phyloP scores from a whole-genome alignment of 306 rosid genomes.

The Lathyrus oleraceus region DNA sequence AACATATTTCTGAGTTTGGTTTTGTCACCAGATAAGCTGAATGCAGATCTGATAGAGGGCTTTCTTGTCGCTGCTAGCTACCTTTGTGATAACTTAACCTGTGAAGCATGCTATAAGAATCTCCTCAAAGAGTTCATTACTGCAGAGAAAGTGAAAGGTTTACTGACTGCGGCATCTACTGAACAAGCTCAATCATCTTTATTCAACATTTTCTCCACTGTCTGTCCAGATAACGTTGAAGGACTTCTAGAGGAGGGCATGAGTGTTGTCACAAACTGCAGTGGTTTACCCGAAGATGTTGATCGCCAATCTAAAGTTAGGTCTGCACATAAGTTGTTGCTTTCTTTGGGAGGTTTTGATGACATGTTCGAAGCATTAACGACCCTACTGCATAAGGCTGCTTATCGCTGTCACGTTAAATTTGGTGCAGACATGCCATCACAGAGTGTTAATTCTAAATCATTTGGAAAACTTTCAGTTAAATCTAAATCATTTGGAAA shows the following conservation, averaged over 20 bases:
- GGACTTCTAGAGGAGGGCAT: slow-evolving; percentile 69
- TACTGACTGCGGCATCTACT: slow-evolving; percentile 57
- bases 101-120: slow-evolving; percentile 50
- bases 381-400: slow-evolving; percentile 66
- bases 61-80: slow-evolving; percentile 67
- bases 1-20: slow-evolving; percentile 58
- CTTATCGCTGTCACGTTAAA: slow-evolving; percentile 77
- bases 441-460: slow-evolving; percentile 41
- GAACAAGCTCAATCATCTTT: slow-evolving; percentile 70
- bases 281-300: slow-evolving; percentile 67
- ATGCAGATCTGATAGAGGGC: slow-evolving; percentile 63
- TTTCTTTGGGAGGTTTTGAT: slow-evolving; percentile 66
- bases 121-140: slow-evolving; percentile 63
- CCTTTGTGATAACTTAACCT: slow-evolving; percentile 54
- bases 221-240: slow-evolving; percentile 59
- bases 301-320: slow-evolving; percentile 78
- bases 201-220: slow-evolving; percentile 61
- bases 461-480: slow-evolving; percentile 51
- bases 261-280: slow-evolving; percentile 61
- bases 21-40: slow-evolving; percentile 54
- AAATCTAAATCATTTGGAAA: too few species aligned
- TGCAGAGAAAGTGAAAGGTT: slow-evolving; percentile 58
- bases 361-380: slow-evolving; percentile 71
- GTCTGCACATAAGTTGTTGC: slow-evolving; percentile 78
- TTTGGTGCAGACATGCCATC: slow-evolving; percentile 65